A percentile compares a stretch with the other conserved stretches of the same genome.
phyloP scores from a whole-genome alignment of 1,284 basidiomycete species.

The Cryptococcus sp. region DNA sequence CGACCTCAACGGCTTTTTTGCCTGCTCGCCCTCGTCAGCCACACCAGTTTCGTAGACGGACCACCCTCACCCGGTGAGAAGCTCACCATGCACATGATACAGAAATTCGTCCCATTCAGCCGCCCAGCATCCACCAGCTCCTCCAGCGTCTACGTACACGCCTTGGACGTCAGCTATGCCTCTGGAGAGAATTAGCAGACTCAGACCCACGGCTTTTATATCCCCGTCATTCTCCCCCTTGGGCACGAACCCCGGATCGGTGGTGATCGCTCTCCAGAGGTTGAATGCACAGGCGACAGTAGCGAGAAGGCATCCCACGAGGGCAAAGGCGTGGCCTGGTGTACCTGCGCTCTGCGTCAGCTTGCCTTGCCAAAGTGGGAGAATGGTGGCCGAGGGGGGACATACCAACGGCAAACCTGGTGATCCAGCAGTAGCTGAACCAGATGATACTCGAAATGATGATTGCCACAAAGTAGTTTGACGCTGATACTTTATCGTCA shows the following conservation, averaged over 20 bases:
- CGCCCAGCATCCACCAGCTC: conserved; percentile 80
- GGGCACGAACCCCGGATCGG: conserved; percentile 88
- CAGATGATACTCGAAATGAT: conserved; percentile 81
- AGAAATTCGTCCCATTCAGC: conserved; percentile 93
- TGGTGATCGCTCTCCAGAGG: conserved; percentile 80
- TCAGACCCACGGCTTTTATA: conserved; percentile 62
- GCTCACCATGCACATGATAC: conserved; percentile 78
- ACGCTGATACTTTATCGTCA: conserved; percentile 46
- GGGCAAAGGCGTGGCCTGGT: conserved; percentile 67
- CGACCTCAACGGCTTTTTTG: conserved; percentile 83
- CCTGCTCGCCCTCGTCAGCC: conserved; percentile 50
- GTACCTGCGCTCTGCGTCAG: conserved; percentile 55
- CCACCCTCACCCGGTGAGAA: not conserved
- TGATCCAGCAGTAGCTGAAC: conserved; percentile 80
- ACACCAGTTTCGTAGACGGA: not conserved
- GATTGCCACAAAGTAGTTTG: conserved; percentile 87
- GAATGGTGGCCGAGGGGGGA: not conserved
- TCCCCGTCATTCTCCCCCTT: conserved; percentile 71
- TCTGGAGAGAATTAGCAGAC: not conserved
- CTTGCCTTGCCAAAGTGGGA: not conserved
- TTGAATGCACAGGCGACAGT: conserved; percentile 76
- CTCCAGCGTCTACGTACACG: conserved; percentile 66
- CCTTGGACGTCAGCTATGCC: not conserved
- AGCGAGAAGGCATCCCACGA: conserved; percentile 69
- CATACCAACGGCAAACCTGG: conserved; percentile 40